Evolutionary conservation across 768 basidiomycete genomes (phyloP), one percentile per base, ranked within the genome.

Genomic region (Serendipita sp.): DNA sequence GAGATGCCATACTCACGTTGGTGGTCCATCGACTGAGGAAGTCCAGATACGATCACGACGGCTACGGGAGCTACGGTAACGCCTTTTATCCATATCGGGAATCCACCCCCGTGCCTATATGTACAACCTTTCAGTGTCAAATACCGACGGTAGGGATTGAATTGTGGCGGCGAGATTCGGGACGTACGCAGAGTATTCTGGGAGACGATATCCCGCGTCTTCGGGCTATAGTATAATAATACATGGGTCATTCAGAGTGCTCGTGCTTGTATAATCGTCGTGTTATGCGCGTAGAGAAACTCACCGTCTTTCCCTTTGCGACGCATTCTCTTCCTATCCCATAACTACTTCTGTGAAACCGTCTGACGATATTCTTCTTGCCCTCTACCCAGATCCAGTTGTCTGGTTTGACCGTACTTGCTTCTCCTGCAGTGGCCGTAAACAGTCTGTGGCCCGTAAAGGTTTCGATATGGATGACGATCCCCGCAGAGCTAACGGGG

Each of bases 1-100:
- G 56, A 15, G 24, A n/a, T 28, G 56, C 32, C 35, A 32, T 60
- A 60, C 56, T 60, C 16, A 60, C 56, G 71, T 3, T 64, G 66
- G 46, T 76, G 75, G 32, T 75, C 73, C 63, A 71, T 69, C 18
- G 72, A 70, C 66, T 72, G 69, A 47, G 63, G 65, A 60, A 76
- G 65, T 7, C 74, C 75, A 45, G 72, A 72, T 0, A 75, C 75
- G 11, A 74, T 74, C n/a, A 76, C 73, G 32, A 73, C 75, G 0
- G 72, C 75, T 1, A 75, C 70, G 3, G 65, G 65, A 34, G 53
- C 56, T 4, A 74, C 3, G 30, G 76, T 74, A n/a, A 75, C 72
- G 11, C 69, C 69, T 66, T 66, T 70, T 44, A 76, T 74, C 28
- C 72, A 65, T 28, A 76, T 67, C 1, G 75, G 75, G 58, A 76